Evolutionary conservation across 2,329 filamentous ascomycete species (phyloP).

Genomic region (Fusarium xyrophilum): DNA sequence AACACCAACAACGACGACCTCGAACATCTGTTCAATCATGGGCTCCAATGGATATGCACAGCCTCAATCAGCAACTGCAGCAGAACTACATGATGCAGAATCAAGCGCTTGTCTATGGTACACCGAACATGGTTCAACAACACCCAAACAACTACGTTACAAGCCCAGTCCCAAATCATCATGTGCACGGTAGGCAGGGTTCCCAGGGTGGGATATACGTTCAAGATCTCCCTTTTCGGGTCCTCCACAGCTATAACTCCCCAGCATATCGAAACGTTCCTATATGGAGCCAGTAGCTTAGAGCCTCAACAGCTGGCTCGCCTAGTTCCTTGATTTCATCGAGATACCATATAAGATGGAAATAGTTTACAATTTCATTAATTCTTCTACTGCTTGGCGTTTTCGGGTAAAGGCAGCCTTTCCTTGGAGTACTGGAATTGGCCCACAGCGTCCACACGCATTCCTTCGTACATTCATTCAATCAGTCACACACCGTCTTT

Average conservation of each 20-base stretch:
- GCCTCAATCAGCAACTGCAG: constrained; percentile 29
- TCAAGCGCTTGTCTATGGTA: constrained; percentile 25
- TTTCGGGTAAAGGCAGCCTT: constrained; percentile 30
- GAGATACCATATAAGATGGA: constrained; percentile 34
- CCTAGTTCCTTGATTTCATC: constrained; percentile 9
- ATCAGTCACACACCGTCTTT: constrained; percentile 18
- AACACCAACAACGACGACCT: constrained; percentile 15
- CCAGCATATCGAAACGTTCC: constrained; percentile 62
- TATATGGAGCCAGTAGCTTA: constrained; percentile 57
- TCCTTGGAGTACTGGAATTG: constrained; percentile 11
- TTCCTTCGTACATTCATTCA: neutral
- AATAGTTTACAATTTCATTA: constrained; percentile 12
- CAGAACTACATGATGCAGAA: constrained; percentile 35
- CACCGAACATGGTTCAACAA: constrained; percentile 32
- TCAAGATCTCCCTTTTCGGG: constrained; percentile 53
- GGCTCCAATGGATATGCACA: constrained; percentile 31
- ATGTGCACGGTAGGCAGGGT: constrained; percentile 16
- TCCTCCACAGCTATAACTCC: constrained; percentile 66
- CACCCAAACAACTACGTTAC: constrained; percentile 31
- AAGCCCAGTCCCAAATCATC: constrained; percentile 8
- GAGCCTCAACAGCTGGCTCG: neutral
- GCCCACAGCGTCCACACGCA: constrained; percentile 37
- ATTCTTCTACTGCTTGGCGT: constrained; percentile 19
- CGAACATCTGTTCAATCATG: constrained; percentile 26
- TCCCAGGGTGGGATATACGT: constrained; percentile 26